Conservation (phyloP, 345 rosid species). For the Citrus hindsii region DNA sequence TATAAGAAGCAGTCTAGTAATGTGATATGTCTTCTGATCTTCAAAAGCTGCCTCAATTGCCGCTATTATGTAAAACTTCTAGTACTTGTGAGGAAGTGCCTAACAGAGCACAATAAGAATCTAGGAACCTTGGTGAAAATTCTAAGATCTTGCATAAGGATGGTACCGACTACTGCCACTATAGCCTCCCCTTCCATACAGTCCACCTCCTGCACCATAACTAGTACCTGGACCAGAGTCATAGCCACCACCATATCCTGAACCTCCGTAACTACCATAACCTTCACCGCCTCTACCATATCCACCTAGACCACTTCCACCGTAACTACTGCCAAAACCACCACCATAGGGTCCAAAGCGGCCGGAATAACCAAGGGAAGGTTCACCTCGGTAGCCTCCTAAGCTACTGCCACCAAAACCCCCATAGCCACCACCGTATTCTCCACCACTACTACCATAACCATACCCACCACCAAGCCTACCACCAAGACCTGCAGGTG, state of each 20-base stretch:
- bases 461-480: constrained; percentile 68
- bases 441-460: constrained; percentile 62
- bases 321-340: constrained; percentile 72
- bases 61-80: constrained; percentile 35
- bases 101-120: constrained; percentile 31
- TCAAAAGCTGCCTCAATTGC: constrained; percentile 33
- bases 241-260: constrained; percentile 69
- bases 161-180: constrained; percentile 94
- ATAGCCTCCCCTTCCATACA: constrained; percentile 87
- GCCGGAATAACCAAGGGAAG: constrained; percentile 86
- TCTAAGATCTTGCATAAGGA: constrained; percentile 84
- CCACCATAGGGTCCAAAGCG: constrained; percentile 82
- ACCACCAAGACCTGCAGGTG: constrained; percentile 55
- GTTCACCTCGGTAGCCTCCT: constrained; percentile 70
- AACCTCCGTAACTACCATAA: constrained; percentile 44
- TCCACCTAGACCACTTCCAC: constrained; percentile 60
- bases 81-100: constrained; percentile 39
- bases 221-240: constrained; percentile 82
- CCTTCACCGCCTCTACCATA: constrained; percentile 68
- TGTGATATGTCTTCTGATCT: constrained; percentile 26
- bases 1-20: constrained; percentile 20
- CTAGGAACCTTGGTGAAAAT: constrained; percentile 42
- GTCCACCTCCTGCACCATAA: constrained; percentile 78
- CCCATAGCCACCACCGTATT: constrained; percentile 73
- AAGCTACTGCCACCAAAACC: constrained; percentile 51